Base-by-base conservation (phyloP, 495 filamentous ascomycete species). In the Parathielavia hyrcaniae region DNA sequence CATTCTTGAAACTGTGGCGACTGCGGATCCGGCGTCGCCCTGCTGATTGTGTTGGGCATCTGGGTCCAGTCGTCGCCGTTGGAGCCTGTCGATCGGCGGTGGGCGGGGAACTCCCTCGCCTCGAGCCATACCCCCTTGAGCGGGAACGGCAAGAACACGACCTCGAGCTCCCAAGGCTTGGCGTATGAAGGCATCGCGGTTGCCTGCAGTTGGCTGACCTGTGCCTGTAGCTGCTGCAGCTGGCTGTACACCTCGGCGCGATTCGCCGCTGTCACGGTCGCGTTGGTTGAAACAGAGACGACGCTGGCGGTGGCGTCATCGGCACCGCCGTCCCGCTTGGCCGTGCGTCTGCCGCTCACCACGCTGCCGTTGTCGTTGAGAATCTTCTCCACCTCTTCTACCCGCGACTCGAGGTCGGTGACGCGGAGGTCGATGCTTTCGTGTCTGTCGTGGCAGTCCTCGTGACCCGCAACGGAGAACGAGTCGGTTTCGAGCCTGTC, bases 121-220 rank as follows among this genome's bases (percentile, higher is more conserved):
- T 73, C 68, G 61, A 79, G 77, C 85, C 85, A 88, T 35, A 87
- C 69, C 8, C 81, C 81, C 62, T 77, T 80, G 44, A 88, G 70
- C 1, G 80, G 81, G 69, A 84, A 88, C 35, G 85, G 85, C n/a
- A 87, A 62, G 50, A 87, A 79, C 17, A 87, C 75, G 19, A 88
- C 83, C 62, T 88, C 84, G 23, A 88, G 66, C 61, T 85, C 77
- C 83, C 83, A 87, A 6, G 85, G 84, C n/a, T 77, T 73, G 19
- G 69, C 67, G 49, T 70, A 73, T 0, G 83, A 79, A 11, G 85
- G 83, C 26, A 79, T 64, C 12, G 80, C 75, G 38, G 74, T 69
- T 16, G 75, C 72, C 61, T 86, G 82, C 5, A 87, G 74, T 57
- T 78, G 71, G 57, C 67, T 71, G 30, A 88, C 66, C 44, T 83